These are phyloP conservation scores for Talinum fruticosum DNA, from an alignment of 148 eudicot genomes.

Conservation along the genomic window DNA sequence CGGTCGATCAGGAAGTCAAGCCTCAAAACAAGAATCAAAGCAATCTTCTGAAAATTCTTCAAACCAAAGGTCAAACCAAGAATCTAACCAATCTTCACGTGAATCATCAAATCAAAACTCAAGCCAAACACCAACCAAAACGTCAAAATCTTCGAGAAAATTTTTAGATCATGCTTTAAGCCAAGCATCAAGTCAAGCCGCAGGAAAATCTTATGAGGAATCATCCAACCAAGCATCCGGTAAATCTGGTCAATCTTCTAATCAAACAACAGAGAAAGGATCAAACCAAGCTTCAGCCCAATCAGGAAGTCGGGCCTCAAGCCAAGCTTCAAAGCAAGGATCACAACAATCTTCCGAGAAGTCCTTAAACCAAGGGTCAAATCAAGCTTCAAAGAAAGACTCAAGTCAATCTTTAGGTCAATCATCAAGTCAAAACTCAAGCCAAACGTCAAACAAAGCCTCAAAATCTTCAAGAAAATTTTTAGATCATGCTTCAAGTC, in stretches of 20 bases:
- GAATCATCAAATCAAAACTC: not conserved
- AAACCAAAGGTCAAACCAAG: not conserved
- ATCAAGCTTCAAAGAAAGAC: not conserved
- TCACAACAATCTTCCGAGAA: not conserved
- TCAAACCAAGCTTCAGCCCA: constrained; percentile 8
- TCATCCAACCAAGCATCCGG: not conserved
- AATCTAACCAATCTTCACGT: not conserved
- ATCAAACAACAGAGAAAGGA: not conserved
- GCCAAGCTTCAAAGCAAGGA: not conserved
- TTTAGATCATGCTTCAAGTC: not conserved
- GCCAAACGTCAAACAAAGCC: not conserved
- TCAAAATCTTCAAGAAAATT: not conserved
- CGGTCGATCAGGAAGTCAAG: not conserved
- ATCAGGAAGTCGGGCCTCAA: not conserved
- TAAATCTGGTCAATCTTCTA: not conserved
- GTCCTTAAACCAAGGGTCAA: constrained; percentile 4
- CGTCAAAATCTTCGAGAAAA: too few relatives aligned
- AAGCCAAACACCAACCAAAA: not conserved
- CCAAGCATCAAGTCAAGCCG: not conserved
- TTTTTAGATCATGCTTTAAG: too few relatives aligned
- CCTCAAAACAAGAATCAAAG: not conserved
- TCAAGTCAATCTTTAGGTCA: not conserved
- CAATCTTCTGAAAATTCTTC: too few relatives aligned
- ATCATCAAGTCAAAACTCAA: not conserved
- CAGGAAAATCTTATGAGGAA: not conserved